A percentile compares a stretch with the other conserved stretches of the same genome.
Evolutionary conservation across 495 filamentous ascomycete species (phyloP).

Genomic region (Aspergillus saccharolyticus): DNA sequence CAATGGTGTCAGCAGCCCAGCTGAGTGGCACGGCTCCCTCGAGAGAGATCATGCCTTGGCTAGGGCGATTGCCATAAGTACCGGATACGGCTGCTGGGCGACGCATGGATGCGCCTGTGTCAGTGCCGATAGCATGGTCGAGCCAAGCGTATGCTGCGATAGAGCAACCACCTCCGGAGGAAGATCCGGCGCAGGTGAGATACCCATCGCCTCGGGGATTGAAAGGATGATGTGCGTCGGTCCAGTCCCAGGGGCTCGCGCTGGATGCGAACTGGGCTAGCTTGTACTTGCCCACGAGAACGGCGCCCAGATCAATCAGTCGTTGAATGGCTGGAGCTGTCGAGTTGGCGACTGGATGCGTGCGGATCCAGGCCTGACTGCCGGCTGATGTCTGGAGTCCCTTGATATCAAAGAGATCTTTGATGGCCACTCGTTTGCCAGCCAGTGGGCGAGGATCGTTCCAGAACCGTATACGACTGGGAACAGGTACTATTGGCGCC

Average conservation of each 20-base stretch:
- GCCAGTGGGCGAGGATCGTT: constrained; percentile 31
- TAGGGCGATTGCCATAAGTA: constrained; percentile 46
- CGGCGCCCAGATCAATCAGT: constrained; percentile 55
- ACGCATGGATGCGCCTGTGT: constrained; percentile 46
- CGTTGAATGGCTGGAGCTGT: constrained; percentile 47
- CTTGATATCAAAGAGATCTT: constrained; percentile 56
- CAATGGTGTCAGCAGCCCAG: constrained; percentile 43
- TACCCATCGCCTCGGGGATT: constrained; percentile 57
- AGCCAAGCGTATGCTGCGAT: constrained; percentile 52
- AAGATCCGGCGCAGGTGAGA: constrained; percentile 42
- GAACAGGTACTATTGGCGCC: constrained; percentile 12
- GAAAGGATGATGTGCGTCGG: constrained; percentile 48
- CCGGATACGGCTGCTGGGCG: constrained; percentile 44
- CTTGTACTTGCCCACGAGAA: constrained; percentile 57
- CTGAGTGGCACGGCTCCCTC: constrained; percentile 42
- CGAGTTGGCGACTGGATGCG: constrained; percentile 42
- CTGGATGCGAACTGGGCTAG: constrained; percentile 56
- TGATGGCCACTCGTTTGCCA: constrained; percentile 50
- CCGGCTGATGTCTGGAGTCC: constrained; percentile 51
- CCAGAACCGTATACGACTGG: constrained; percentile 11
- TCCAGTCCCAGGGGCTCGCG: constrained; percentile 49
- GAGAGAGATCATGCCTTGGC: constrained; percentile 41
- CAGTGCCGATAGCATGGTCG: constrained; percentile 48
- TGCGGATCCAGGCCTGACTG: constrained; percentile 52
- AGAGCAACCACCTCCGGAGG: constrained; percentile 43